Percentiles rank a stretch among this genome's conserved stretches.
These are phyloP conservation scores for Mortierella sp. DNA, from an alignment of 371 early-diverging fungal genomes.

Conservation along the genomic window DNA sequence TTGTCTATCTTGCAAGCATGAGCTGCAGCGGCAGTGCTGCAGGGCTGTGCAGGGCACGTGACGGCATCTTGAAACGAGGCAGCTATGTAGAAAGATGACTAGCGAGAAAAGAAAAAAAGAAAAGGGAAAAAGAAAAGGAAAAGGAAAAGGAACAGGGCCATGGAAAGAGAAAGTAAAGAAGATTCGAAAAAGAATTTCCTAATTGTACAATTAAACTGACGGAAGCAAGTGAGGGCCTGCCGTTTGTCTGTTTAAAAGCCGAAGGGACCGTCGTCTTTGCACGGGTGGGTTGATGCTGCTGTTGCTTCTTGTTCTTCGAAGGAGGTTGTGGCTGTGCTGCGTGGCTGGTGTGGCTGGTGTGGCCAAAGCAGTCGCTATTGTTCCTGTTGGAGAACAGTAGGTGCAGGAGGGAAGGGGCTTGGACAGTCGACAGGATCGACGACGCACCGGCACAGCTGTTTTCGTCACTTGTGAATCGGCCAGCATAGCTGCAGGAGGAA, in stretches of 20 bases:
- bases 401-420: not conserved
- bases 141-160: not conserved
- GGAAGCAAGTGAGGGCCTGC: not conserved
- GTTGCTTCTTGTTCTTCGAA: not conserved
- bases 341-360: not conserved
- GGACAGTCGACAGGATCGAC: not conserved
- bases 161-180: not conserved
- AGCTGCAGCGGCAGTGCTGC: not conserved
- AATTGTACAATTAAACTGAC: slow-evolving; percentile 1
- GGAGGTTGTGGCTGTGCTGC: not conserved
- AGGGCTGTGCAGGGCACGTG: too few relatives aligned
- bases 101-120: not conserved
- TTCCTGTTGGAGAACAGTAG: not conserved
- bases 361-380: too few relatives aligned
- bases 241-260: not conserved
- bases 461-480: not conserved
- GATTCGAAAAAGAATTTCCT: too few relatives aligned
- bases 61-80: too few relatives aligned
- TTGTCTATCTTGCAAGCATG: too few relatives aligned
- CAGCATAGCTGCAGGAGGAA: not conserved
- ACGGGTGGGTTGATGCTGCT: not conserved
- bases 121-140: not conserved
- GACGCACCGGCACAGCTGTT: not conserved
- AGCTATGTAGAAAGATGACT: too few relatives aligned
- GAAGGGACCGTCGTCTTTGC: not conserved